Conservation (phyloP, 495 filamentous ascomycete species). For the Evansstolkia leycettana region DNA sequence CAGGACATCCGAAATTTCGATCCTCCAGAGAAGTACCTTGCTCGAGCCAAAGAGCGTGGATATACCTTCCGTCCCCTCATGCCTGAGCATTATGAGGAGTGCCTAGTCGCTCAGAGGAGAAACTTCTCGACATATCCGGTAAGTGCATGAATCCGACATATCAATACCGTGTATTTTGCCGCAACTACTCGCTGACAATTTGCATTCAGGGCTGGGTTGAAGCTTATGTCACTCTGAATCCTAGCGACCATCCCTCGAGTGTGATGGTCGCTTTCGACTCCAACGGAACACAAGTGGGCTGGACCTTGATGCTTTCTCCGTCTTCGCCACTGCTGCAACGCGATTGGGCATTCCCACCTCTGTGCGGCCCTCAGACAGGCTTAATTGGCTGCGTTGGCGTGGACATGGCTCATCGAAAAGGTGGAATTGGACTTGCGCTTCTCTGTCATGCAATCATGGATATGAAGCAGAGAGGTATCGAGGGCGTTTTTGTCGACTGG, state of each 20-base stretch:
- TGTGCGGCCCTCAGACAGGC: slow-evolving; percentile 32
- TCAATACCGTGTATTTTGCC: not conserved
- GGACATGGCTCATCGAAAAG: slow-evolving; percentile 23
- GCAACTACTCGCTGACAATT: not conserved
- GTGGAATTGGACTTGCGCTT: slow-evolving; percentile 34
- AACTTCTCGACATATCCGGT: slow-evolving; percentile 32
- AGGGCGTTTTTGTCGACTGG: slow-evolving; percentile 40
- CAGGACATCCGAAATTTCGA: slow-evolving; percentile 27
- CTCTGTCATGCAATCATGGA: slow-evolving; percentile 35
- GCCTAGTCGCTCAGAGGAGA: slow-evolving; percentile 28
- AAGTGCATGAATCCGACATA: slow-evolving; percentile 1
- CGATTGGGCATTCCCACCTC: slow-evolving; percentile 34
- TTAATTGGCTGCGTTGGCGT: slow-evolving; percentile 40
- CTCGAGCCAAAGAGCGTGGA: slow-evolving; percentile 18
- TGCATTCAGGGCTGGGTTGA: slow-evolving; percentile 32
- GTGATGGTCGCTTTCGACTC: slow-evolving; percentile 35
- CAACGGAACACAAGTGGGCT: slow-evolving; percentile 30
- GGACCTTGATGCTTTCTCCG: slow-evolving; percentile 37
- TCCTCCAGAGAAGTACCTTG: slow-evolving; percentile 22
- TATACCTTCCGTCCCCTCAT: slow-evolving; percentile 30
- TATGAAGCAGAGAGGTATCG: slow-evolving; percentile 33
- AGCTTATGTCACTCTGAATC: slow-evolving; percentile 28
- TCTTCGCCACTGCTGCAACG: slow-evolving; percentile 14
- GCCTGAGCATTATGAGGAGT: slow-evolving; percentile 27
- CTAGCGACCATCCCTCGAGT: slow-evolving; percentile 24